phyloP scores from a whole-genome alignment of 176 grass and related monocot genomes.

The Musa troglodytarum region DNA sequence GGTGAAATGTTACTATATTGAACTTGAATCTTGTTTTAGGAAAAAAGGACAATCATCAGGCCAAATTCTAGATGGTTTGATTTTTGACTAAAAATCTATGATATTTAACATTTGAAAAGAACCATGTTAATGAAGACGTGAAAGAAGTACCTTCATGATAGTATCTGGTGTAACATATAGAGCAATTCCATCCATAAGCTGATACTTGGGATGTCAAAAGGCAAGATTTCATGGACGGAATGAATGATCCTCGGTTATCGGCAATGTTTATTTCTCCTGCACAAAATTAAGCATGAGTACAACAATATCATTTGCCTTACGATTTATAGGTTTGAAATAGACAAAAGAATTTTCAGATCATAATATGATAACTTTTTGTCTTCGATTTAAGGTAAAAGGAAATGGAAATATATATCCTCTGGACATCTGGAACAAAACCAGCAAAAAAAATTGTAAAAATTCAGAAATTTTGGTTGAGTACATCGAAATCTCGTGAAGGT shows the following conservation, averaged over 20 bases:
- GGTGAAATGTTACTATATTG: no score
- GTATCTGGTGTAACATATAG: conserved; percentile 40
- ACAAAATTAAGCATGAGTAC: conserved; percentile 23
- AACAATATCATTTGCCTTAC: conserved; percentile 37
- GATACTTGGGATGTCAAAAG: conserved; percentile 44
- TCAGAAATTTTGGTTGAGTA: no score
- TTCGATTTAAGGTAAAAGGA: conserved; percentile 32
- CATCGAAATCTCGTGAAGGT: no score
- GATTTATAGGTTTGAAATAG: conserved; percentile 58
- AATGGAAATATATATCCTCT: conserved; percentile 20
- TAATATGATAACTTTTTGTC: conserved; percentile 36
- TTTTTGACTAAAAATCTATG: background rate
- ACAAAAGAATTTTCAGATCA: conserved; percentile 64
- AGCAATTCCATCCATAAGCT: conserved; percentile 48
- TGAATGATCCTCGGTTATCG: conserved; percentile 51
- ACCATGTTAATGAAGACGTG: conserved; percentile 10
- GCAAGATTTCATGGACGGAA: conserved; percentile 46
- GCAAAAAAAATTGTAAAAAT: conserved; percentile 5
- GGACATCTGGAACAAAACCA: conserved; percentile 41
- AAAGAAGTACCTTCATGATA: conserved; percentile 46
- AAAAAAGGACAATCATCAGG: no score
- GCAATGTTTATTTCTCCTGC: conserved; percentile 54
- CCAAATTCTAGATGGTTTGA: no score
- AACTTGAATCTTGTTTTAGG: no score
- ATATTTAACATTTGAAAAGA: conserved; percentile 10